Percentiles rank a stretch among this genome's conserved stretches.
Conservation (phyloP, 441 rosid genomes). For the Breynia disticha region DNA sequence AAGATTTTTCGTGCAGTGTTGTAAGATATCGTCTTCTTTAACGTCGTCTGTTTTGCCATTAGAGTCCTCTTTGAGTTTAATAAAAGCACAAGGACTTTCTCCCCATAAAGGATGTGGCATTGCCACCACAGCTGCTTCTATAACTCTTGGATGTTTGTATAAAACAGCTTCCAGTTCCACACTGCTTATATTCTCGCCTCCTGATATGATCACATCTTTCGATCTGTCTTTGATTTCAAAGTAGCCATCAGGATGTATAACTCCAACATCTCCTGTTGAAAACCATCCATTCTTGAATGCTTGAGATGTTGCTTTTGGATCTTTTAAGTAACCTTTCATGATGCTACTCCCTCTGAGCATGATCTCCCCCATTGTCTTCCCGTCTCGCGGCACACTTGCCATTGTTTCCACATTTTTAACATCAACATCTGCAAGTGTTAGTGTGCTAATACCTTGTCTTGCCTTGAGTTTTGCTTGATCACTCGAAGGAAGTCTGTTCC, state of each 20-base stretch:
- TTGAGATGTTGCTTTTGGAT: constrained; percentile 2
- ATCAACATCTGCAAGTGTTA: constrained; percentile 5
- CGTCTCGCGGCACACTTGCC: constrained; percentile 6
- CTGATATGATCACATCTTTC: constrained; percentile 9
- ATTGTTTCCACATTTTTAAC: constrained; percentile 1
- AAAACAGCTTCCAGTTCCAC: constrained; percentile 8
- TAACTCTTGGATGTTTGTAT: constrained; percentile 1
- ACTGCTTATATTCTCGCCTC: constrained; percentile 14
- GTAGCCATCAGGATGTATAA: constrained; percentile 8
- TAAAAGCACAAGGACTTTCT: constrained; percentile 11
- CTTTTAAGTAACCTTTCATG: constrained; percentile 11
- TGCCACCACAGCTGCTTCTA: constrained; percentile 12
- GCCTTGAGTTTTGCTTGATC: constrained; percentile 4
- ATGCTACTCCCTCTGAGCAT: constrained; percentile 5
- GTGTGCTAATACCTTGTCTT: constrained; percentile 7
- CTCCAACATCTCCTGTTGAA: constrained; percentile 10
- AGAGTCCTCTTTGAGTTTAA: background rate
- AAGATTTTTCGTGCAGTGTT: constrained; percentile 1
- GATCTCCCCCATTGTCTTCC: constrained; percentile 7
- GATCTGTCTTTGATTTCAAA: constrained; percentile 13
- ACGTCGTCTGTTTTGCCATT: background rate
- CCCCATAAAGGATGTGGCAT: constrained; percentile 7
- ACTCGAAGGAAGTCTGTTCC: background rate
- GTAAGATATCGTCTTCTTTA: constrained; percentile 1
- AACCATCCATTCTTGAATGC: constrained; percentile 9